phyloP scores from a whole-genome alignment of 2,329 filamentous ascomycete genomes.

The Fusarium virguliforme region DNA sequence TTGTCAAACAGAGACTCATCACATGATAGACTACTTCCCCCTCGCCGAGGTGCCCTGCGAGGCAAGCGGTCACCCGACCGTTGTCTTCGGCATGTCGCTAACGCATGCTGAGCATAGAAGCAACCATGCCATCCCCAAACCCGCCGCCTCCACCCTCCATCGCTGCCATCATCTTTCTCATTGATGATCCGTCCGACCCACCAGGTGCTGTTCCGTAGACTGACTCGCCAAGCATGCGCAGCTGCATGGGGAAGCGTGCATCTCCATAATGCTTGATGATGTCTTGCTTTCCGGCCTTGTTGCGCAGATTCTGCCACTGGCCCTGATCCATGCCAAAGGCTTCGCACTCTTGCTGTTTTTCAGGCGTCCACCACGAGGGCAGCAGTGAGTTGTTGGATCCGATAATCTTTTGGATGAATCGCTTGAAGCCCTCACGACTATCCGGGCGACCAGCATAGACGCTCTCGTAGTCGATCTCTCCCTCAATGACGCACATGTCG shows the following conservation, averaged over 20 bases:
- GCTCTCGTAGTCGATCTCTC: conserved; percentile 50
- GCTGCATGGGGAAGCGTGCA: conserved; percentile 64
- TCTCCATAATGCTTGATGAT: conserved; percentile 64
- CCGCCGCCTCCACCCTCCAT: conserved; percentile 39
- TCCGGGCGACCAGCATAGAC: conserved; percentile 50
- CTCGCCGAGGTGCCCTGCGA: neutral
- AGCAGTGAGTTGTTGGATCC: conserved; percentile 53
- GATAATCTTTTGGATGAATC: conserved; percentile 54
- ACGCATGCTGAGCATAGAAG: no score
- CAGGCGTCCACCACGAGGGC: conserved; percentile 62
- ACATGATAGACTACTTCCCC: neutral
- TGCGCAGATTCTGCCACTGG: conserved; percentile 49
- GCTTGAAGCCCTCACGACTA: conserved; percentile 54
- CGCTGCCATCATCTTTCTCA: conserved; percentile 47
- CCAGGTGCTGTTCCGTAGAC: conserved; percentile 56
- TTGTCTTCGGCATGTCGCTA: no score
- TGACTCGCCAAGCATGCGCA: conserved; percentile 65
- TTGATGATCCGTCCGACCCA: conserved; percentile 48
- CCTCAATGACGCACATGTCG: conserved; percentile 55
- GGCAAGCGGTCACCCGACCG: no score
- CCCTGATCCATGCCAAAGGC: conserved; percentile 50
- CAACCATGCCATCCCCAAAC: neutral
- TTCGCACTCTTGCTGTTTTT: conserved; percentile 60
- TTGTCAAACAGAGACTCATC: no score
- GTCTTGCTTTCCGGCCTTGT: conserved; percentile 54